Conservation (phyloP, 257 asterid species). For the Capsicum chinense region DNA sequence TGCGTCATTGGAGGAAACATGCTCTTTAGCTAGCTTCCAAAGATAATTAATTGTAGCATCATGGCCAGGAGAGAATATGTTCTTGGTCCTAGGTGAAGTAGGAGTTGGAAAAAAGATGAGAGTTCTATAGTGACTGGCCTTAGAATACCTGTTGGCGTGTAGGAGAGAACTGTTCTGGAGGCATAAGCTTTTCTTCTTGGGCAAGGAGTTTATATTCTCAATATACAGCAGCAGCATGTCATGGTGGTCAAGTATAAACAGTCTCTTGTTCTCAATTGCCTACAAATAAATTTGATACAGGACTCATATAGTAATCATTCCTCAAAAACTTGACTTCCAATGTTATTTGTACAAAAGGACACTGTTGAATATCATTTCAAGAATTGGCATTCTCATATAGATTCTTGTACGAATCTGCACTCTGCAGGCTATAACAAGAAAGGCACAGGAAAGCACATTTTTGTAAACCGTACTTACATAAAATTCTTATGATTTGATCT, state of each 20-base stretch:
- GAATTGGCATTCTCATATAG: too few relatives aligned
- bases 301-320: background rate
- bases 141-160: slow-evolving; percentile 48
- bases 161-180: slow-evolving; percentile 67
- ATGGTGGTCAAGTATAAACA: slow-evolving; percentile 78
- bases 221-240: slow-evolving; percentile 77
- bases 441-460: too few relatives aligned
- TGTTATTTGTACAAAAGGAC: too few relatives aligned
- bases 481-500: too few relatives aligned
- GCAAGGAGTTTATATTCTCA: slow-evolving; percentile 73
- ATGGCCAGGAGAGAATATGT: slow-evolving; percentile 59
- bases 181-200: slow-evolving; percentile 84
- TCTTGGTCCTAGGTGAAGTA: slow-evolving; percentile 61
- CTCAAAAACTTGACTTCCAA: too few relatives aligned
- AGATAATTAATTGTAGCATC: slow-evolving; percentile 71
- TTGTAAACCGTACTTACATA: too few relatives aligned
- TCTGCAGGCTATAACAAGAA: too few relatives aligned
- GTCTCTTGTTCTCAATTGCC: slow-evolving; percentile 65
- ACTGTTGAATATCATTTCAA: too few relatives aligned
- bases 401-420: too few relatives aligned
- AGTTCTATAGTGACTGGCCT: slow-evolving; percentile 65
- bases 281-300: slow-evolving; percentile 32
- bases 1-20: slow-evolving; percentile 83
- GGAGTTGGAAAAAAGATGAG: slow-evolving; percentile 69
- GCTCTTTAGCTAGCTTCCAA: slow-evolving; percentile 89